Evolutionary conservation across 2,329 filamentous ascomycete genomes (phyloP).

Genomic region (Alternaria consortialis): DNA sequence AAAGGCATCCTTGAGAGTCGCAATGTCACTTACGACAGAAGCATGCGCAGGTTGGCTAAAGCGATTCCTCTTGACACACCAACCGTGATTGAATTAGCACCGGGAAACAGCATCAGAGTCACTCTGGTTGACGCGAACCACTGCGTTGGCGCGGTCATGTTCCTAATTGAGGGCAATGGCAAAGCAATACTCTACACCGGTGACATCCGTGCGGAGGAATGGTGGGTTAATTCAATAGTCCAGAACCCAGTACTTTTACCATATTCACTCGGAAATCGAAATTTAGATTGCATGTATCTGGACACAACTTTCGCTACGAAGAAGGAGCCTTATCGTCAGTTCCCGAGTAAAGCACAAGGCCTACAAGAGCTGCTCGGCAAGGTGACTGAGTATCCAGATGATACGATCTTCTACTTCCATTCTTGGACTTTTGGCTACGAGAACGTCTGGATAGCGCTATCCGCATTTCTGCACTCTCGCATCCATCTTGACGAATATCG

Average conservation of each 20-base stretch:
- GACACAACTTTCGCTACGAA: slow-evolving; percentile 80
- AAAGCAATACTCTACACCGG: slow-evolving; percentile 87
- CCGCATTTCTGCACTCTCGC: slow-evolving; percentile 72
- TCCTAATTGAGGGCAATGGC: slow-evolving; percentile 78
- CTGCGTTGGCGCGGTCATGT: slow-evolving; percentile 91
- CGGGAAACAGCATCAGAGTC: slow-evolving; percentile 74
- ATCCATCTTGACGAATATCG: slow-evolving; percentile 89
- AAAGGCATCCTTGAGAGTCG: slow-evolving; percentile 79
- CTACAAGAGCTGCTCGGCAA: slow-evolving; percentile 76
- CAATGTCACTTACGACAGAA: slow-evolving; percentile 74
- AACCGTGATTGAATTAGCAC: slow-evolving; percentile 76
- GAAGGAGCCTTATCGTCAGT: slow-evolving; percentile 59
- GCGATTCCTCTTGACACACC: slow-evolving; percentile 84
- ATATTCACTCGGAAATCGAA: slow-evolving; percentile 63
- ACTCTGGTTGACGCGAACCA: slow-evolving; percentile 93
- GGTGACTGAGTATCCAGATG: slow-evolving; percentile 71
- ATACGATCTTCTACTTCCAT: slow-evolving; percentile 84
- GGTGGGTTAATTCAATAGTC: slow-evolving; percentile 80
- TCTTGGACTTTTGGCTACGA: slow-evolving; percentile 96
- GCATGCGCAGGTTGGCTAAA: slow-evolving; percentile 77
- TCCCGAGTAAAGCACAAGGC: slow-evolving; percentile 76
- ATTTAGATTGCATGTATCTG: slow-evolving; percentile 83
- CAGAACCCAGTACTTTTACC: slow-evolving; percentile 78
- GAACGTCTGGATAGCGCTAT: slow-evolving; percentile 86
- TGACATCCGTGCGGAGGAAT: slow-evolving; percentile 84